Percentiles rank a stretch among this genome's conserved stretches.
Conservation (phyloP, 768 basidiomycete genomes). For the Tylopilus balloui region DNA sequence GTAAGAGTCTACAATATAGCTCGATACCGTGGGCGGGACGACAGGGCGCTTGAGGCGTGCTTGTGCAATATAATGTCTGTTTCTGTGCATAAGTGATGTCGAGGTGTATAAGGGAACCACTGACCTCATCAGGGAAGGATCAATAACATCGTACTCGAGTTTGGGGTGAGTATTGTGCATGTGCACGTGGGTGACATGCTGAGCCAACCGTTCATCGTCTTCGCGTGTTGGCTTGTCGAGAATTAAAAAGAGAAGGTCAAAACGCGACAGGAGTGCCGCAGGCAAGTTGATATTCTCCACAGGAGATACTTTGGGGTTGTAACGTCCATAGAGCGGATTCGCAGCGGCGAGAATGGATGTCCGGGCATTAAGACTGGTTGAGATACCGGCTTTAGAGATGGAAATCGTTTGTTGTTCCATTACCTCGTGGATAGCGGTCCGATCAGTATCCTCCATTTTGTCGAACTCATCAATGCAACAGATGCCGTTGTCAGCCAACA, state of each 20-base stretch:
- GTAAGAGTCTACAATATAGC: conserved; percentile 92
- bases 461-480: conserved; percentile 99
- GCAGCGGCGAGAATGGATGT: conserved; percentile 98
- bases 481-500: conserved; percentile 97
- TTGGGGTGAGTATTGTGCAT: conserved; percentile 92
- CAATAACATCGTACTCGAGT: conserved; percentile 77
- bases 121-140: conserved; percentile 85
- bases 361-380: conserved; percentile 95
- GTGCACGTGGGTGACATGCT: conserved; percentile 97
- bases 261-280: conserved; percentile 92
- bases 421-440: conserved; percentile 98
- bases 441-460: conserved; percentile 98
- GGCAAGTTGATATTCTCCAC: conserved; percentile 99
- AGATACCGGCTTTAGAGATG: conserved; percentile 98
- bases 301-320: conserved; percentile 96
- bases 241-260: conserved; percentile 94
- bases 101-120: conserved; percentile 10
- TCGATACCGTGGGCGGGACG: conserved; percentile 86
- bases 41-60: conserved; percentile 85
- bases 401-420: conserved; percentile 99
- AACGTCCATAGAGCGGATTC: conserved; percentile 95
- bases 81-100: conserved; percentile 4
- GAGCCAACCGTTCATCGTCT: conserved; percentile 92
- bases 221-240: conserved; percentile 94
- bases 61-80: conserved; percentile 89